Evolutionary conservation across 2,329 filamentous ascomycete species (phyloP).

Genomic region (Phaeosphaeria sp.): DNA sequence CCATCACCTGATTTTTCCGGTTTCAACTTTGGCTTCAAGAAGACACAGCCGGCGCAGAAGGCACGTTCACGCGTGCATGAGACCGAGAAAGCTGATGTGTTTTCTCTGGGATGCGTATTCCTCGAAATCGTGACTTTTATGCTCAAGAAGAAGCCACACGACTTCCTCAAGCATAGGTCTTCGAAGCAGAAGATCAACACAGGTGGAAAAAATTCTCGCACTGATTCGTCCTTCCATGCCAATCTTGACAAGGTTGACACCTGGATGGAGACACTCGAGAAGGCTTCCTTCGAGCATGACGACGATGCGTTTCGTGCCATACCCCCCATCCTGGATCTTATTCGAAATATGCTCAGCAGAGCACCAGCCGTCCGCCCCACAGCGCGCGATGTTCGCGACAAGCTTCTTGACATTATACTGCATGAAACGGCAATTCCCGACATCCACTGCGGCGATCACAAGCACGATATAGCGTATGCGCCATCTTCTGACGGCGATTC

Average conservation of each 20-base stretch:
- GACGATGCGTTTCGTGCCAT: slow-evolving; percentile 49
- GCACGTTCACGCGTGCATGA: slow-evolving; percentile 39
- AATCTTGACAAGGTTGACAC: slow-evolving; percentile 71
- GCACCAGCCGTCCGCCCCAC: slow-evolving; percentile 50
- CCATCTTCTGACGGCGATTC: slow-evolving; percentile 37
- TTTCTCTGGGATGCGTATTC: slow-evolving; percentile 75
- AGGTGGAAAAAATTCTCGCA: slow-evolving; percentile 59
- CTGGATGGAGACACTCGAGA: slow-evolving; percentile 70
- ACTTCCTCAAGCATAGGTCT: slow-evolving; percentile 71
- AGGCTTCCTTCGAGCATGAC: slow-evolving; percentile 58
- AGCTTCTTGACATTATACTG: slow-evolving; percentile 39
- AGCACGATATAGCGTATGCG: slow-evolving; percentile 35
- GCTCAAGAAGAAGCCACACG: slow-evolving; percentile 69
- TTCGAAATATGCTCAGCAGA: slow-evolving; percentile 51
- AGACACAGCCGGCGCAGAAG: slow-evolving; percentile 35
- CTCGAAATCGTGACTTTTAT: slow-evolving; percentile 74
- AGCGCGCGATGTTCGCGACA: slow-evolving; percentile 51
- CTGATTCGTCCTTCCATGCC: slow-evolving; percentile 75
- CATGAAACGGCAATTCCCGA: slow-evolving; percentile 39
- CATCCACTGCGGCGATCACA: slow-evolving; percentile 44
- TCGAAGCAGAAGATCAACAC: slow-evolving; percentile 64
- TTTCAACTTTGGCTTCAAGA: slow-evolving; percentile 47
- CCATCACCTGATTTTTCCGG: slow-evolving; percentile 43
- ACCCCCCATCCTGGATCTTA: slow-evolving; percentile 49
- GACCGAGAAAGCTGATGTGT: slow-evolving; percentile 67